Evolutionary conservation across 164 flowering plant genomes (phyloP).

Genomic region (Vitis riparia): DNA sequence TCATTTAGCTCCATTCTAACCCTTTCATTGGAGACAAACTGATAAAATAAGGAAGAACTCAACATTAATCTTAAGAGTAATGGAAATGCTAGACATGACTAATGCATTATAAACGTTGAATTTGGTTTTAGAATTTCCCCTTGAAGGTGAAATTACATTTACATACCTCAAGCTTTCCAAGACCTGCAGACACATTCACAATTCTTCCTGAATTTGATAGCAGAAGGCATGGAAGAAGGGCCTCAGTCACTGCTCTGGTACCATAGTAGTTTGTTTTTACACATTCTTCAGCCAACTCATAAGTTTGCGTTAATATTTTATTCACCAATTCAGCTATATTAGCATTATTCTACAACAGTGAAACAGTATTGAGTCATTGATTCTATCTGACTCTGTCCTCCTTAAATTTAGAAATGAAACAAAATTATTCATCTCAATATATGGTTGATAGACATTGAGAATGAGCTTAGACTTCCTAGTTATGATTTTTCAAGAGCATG

Average conservation of each 20-base stretch:
- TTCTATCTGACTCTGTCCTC: too few relatives aligned
- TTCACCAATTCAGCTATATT: not conserved
- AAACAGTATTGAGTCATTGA: too few relatives aligned
- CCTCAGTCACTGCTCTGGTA: constrained; percentile 24
- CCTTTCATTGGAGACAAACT: constrained; percentile 19
- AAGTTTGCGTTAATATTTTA: constrained; percentile 8
- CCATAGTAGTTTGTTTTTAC: constrained; percentile 41
- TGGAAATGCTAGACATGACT: not conserved
- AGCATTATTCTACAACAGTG: too few relatives aligned
- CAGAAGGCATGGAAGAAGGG: constrained; percentile 32
- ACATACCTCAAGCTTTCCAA: constrained; percentile 8
- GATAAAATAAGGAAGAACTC: not conserved
- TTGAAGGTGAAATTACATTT: constrained; percentile 10
- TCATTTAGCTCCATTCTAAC: constrained; percentile 14
- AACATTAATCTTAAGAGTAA: not conserved
- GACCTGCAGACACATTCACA: constrained; percentile 24
- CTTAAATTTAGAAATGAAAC: too few relatives aligned
- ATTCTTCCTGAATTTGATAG: constrained; percentile 18
- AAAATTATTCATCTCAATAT: too few relatives aligned
- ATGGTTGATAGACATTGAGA: too few relatives aligned
- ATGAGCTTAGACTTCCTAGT: too few relatives aligned
- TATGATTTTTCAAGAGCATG: too few relatives aligned
- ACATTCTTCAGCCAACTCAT: constrained; percentile 30
- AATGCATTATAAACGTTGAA: too few relatives aligned
- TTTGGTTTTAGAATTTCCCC: too few relatives aligned